Conservation (phyloP, 345 rosid genomes). For the Gossypium stocksii region DNA sequence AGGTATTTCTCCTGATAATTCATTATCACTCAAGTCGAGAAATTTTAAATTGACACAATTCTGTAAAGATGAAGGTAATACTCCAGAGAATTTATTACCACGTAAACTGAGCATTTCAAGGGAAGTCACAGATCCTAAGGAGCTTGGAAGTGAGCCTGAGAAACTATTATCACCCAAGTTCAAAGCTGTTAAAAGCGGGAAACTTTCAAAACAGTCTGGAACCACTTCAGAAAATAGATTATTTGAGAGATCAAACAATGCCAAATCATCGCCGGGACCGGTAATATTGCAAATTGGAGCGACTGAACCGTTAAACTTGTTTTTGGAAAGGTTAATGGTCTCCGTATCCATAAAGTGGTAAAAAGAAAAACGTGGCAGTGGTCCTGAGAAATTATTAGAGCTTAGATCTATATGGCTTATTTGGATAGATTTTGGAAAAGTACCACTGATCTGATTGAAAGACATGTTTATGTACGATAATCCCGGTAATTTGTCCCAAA, state of each 20-base stretch:
- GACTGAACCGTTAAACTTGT: neutral
- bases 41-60: neutral
- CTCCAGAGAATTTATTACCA: neutral
- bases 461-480: neutral
- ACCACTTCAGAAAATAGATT: neutral
- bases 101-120: neutral
- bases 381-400: neutral
- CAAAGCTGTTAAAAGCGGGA: neutral
- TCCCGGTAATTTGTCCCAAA: neutral
- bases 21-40: neutral
- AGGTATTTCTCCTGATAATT: neutral
- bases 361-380: neutral
- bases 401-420: neutral
- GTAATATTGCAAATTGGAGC: neutral
- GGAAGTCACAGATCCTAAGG: neutral
- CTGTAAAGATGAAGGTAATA: neutral
- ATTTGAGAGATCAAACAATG: neutral
- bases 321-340: neutral
- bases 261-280: rapidly evolving
- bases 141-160: neutral
- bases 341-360: neutral
- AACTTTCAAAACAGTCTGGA: neutral
- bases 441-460: neutral
- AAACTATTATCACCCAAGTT: neutral
- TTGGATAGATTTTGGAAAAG: neutral